Evolutionary conservation across 2,329 filamentous ascomycete species (phyloP), one percentile per base, ranked within the genome.

Genomic region (Raffaelea ambrosiae): DNA sequence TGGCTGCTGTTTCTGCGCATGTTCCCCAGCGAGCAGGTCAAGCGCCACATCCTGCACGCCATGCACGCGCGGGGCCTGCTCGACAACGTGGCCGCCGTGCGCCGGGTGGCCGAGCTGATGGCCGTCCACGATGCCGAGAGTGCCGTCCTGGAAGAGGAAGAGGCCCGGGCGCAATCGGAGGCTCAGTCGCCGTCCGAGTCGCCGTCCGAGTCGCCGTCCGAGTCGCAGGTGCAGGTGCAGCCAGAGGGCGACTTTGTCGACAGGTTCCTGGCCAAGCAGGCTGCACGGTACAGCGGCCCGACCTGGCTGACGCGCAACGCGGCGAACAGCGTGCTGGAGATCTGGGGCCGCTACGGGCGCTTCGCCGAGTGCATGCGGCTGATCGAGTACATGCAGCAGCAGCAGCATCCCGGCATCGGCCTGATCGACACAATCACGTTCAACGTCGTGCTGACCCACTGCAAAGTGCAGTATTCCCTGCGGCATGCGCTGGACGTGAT

Each of bases 11-110:
- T 76, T 49, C 59, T 77, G 18, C 59, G 63, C n/a, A 63, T 77
- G 40, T 74, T 84, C 49, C 74, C 78, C 59, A 74, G 74, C 11
- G 79, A 83, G 57, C 71, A 77, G n/a, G 67, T 72, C 44, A 65
- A 66, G 45, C 66, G 67, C 21, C 68, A 71, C 53, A 61, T 74
- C 26, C 57, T 77, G 26, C 64, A 66, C 13, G 62, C 63, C 48
- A 76, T 77, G 72, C 62, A 70, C 47, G 58, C 65, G 33, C 61
- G 66, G 18, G 68, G 68, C 21, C 61, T 75, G 43, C 62, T 77
- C 38, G 57, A 63, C 8, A 62, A 66, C 21, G 59, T 61, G 0
- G 54, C 55, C 0, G 65, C 65, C 1, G 59, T 67, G 8, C 62
- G 61, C 8, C 58, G 58, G 10, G 60, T 76, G 21, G 69, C 71